Base-by-base conservation (phyloP, 2,329 filamentous ascomycete genomes). In the Fusarium nematophilum region DNA sequence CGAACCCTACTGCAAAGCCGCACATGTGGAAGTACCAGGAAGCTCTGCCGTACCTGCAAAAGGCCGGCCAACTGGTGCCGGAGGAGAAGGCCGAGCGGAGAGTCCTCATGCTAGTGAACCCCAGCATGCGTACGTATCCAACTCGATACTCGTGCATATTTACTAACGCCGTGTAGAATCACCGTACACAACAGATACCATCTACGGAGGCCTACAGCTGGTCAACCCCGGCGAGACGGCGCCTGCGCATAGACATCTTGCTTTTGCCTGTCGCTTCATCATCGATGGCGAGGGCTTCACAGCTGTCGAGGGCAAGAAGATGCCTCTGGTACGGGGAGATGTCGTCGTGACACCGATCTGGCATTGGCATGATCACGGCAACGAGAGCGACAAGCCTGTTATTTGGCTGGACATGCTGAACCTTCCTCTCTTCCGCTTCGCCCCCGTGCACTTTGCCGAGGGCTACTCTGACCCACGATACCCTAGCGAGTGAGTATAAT, bases 301-400 rank as follows among this genome's bases (percentile, higher is more conserved):
- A 0, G 83, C 84, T 1, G 81, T 86, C 0, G 81, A 85, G 43
- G 83, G 84, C 5, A 72, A 76, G 34, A 79, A 82, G 48, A 81
- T 87, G 59, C 70, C 74, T 2, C 81, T 87, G 68, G 65, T 75
- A 15, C 75, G 78, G 2, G 83, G 83, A 8, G 84, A 86, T 58
- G 81, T 86, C 2, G 82, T 86, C 11, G 70, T 86, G 1, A 87
- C 84, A 0, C 84, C 83, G 0, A 80, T 77, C 0, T 86, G 84
- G 84, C 81, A 85, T 64, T 86, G 81, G 78, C 84, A 86, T 56
- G 84, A 86, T 55, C 84, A 87, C 52, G 84, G 84, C 3, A 86
- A 86, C 40, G 83, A 86, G 52, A 80, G 83, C 8, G 73, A 75
- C 1, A 75, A 75, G 2, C 82, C 83, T 0, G 81, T 86, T 68